Evolutionary conservation across 2,329 filamentous ascomycete genomes (phyloP).

Genomic region (Alternaria arbusti): DNA sequence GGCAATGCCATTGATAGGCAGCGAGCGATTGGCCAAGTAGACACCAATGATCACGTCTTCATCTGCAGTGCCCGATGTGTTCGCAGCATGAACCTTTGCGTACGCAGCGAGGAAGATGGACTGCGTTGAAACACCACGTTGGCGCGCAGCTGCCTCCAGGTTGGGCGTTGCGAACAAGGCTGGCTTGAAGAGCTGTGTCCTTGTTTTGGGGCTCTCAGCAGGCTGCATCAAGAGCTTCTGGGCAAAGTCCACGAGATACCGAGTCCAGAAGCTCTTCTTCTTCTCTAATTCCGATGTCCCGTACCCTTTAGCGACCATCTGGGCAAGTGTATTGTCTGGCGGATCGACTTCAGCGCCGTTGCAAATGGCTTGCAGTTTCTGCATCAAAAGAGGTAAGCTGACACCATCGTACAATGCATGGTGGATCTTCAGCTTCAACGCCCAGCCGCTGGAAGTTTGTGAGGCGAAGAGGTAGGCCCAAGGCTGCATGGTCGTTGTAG

Average conservation of each 20-base stretch:
- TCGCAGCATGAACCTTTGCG: constrained; percentile 58
- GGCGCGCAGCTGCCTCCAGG: constrained; percentile 55
- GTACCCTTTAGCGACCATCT: constrained; percentile 47
- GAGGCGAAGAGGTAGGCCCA: constrained; percentile 48
- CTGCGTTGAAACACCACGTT: constrained; percentile 69
- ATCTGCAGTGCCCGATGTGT: constrained; percentile 24
- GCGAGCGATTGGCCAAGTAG: constrained; percentile 80
- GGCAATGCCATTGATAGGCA: constrained; percentile 58
- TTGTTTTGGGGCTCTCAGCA: constrained; percentile 34
- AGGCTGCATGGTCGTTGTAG: constrained; percentile 28
- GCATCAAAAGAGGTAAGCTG: constrained; percentile 71
- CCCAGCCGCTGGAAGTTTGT: constrained; percentile 39
- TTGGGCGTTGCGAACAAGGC: constrained; percentile 51
- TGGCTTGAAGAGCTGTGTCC: constrained; percentile 58
- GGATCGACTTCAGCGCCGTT: constrained; percentile 22
- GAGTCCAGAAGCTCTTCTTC: constrained; percentile 58
- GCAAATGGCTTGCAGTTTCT: constrained; percentile 57
- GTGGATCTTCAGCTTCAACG: constrained; percentile 66
- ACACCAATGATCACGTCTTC: constrained; percentile 71
- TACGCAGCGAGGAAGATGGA: constrained; percentile 77
- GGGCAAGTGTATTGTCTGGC: constrained; percentile 45
- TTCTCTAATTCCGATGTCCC: constrained; percentile 8
- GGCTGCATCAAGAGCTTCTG: constrained; percentile 22
- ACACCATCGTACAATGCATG: constrained; percentile 90
- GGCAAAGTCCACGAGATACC: constrained; percentile 49